A percentile compares a stretch with the other conserved stretches of the same genome.
These are phyloP conservation scores for Cladosporium colombiae DNA, from an alignment of 2,329 filamentous ascomycete genomes.

Conservation along the genomic window DNA sequence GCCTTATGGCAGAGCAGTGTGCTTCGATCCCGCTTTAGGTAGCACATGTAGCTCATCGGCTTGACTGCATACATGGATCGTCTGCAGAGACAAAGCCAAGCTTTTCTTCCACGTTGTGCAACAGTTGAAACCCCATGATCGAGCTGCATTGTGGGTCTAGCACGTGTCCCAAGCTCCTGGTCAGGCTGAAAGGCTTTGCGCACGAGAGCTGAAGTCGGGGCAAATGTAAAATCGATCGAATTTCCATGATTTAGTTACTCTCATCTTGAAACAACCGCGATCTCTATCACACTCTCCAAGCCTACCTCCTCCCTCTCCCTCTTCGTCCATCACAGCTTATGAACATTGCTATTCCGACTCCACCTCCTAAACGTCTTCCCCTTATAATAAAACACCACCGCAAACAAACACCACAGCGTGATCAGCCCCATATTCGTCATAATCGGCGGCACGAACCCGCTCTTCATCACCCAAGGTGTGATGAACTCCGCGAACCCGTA, in stretches of 20 bases:
- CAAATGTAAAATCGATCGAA: background rate
- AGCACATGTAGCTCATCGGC: too few species aligned
- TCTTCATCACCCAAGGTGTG: conserved; percentile 49
- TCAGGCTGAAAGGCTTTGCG: background rate
- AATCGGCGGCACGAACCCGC: conserved; percentile 57
- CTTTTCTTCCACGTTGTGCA: background rate
- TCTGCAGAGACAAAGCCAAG: background rate
- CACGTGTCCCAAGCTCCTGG: conserved; percentile 6
- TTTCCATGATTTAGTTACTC: background rate
- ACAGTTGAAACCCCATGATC: background rate
- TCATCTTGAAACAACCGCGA: too few species aligned
- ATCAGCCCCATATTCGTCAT: conserved; percentile 61
- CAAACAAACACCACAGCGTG: conserved; percentile 56
- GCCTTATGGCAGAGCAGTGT: background rate
- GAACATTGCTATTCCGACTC: conserved; percentile 58
- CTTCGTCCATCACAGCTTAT: conserved; percentile 44
- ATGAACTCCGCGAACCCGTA: conserved; percentile 55
- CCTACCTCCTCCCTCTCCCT: background rate
- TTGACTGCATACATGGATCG: background rate
- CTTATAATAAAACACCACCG: conserved; percentile 57
- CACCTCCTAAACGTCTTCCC: conserved; percentile 61
- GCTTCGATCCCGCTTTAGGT: too few species aligned
- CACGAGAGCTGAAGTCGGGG: background rate
- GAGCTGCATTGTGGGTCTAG: background rate
- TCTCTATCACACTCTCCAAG: background rate